A percentile compares a stretch with the other conserved stretches of the same genome.
These are phyloP conservation scores for Russula sp. DNA, from an alignment of 768 basidiomycete species.

Conservation along the genomic window DNA sequence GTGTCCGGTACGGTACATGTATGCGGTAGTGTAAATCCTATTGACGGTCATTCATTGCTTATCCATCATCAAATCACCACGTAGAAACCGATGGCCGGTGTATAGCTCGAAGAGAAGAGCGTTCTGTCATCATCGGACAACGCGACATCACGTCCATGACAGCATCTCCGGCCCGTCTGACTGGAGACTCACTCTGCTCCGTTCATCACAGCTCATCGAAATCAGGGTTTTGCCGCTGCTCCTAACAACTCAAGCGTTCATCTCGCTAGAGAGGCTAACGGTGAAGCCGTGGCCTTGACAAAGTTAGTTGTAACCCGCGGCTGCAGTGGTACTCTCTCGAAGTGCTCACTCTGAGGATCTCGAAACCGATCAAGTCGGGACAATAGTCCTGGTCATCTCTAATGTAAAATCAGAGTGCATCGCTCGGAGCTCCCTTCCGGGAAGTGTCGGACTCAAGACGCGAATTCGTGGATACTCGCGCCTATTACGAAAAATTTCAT, in stretches of 20 bases:
- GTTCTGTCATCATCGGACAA: not conserved
- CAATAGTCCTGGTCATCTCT: not conserved
- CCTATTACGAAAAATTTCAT: not conserved
- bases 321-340: not conserved
- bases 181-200: too few relatives aligned
- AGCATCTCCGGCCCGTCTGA: not conserved
- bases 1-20: too few relatives aligned
- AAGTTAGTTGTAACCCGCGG: not conserved
- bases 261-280: not conserved
- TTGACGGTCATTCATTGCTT: not conserved
- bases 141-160: not conserved
- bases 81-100: not conserved
- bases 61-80: not conserved
- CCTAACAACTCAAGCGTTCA: too few relatives aligned
- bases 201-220: too few relatives aligned
- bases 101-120: not conserved
- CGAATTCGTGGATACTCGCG: not conserved
- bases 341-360: not conserved
- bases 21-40: not conserved
- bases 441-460: not conserved
- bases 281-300: not conserved
- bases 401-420: not conserved
- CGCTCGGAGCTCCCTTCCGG: not conserved
- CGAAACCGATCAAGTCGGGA: not conserved
- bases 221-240: too few relatives aligned